Percentiles rank a stretch among this genome's conserved stretches.
Evolutionary conservation across 2,329 filamentous ascomycete genomes (phyloP).

Genomic region (Penicillium sp.): DNA sequence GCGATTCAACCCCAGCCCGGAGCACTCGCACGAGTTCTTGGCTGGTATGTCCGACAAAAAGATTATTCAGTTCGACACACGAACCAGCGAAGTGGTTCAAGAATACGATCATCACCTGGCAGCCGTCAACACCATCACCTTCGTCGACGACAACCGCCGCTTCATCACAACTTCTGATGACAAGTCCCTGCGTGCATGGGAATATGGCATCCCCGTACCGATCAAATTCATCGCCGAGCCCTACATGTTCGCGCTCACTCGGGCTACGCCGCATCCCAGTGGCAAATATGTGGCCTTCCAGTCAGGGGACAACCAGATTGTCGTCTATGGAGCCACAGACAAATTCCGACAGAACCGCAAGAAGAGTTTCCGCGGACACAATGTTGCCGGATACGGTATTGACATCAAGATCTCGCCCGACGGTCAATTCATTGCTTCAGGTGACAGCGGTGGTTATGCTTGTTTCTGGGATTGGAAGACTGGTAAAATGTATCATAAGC

Average conservation of each 20-base stretch:
- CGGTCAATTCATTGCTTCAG: slow-evolving; percentile 81
- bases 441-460: slow-evolving; percentile 82
- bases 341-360: slow-evolving; percentile 97
- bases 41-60: slow-evolving; percentile 99
- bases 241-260: slow-evolving; percentile 95
- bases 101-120: slow-evolving; percentile 98
- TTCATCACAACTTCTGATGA: slow-evolving; percentile 99
- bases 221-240: slow-evolving; percentile 98
- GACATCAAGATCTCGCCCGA: slow-evolving; percentile 85
- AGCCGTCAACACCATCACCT: slow-evolving; percentile 96
- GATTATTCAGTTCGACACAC: slow-evolving; percentile 92
- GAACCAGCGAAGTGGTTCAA: slow-evolving; percentile 77
- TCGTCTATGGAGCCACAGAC: slow-evolving; percentile 90
- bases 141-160: slow-evolving; percentile 86
- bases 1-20: slow-evolving; percentile 78
- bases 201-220: slow-evolving; percentile 95
- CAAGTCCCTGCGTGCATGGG: slow-evolving; percentile 93
- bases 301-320: slow-evolving; percentile 89
- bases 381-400: slow-evolving; percentile 89
- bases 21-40: slow-evolving; percentile 81
- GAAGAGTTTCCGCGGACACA: slow-evolving; percentile 93
- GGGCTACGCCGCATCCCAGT: slow-evolving; percentile 75
- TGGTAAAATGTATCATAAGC: slow-evolving; percentile 97
- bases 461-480: slow-evolving; percentile 99
- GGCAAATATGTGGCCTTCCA: slow-evolving; percentile 95